Conservation (phyloP, 169 alveolate species). For the Plasmodium berghei region DNA sequence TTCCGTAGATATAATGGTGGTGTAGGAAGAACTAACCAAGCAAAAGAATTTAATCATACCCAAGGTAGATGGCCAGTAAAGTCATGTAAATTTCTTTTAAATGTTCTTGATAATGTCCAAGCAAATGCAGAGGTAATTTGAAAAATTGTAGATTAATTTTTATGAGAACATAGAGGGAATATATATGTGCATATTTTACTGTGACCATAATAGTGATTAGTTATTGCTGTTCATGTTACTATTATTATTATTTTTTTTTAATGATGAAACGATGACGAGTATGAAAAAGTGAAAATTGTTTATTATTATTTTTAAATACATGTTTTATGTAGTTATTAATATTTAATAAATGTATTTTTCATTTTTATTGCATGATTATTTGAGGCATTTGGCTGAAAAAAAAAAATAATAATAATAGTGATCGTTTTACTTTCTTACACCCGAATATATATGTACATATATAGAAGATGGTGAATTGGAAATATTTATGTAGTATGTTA, state of each 20-base stretch:
- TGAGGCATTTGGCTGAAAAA: constrained; percentile 88
- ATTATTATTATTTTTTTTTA: constrained; percentile 40
- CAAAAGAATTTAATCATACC: constrained; percentile 94
- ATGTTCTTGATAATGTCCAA: constrained; percentile 94
- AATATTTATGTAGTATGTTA: neutral
- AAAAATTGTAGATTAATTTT: neutral
- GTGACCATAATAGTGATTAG: neutral
- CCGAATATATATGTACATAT: neutral
- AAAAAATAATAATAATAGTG: constrained; percentile 33
- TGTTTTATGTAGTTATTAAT: constrained; percentile 81
- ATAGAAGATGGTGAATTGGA: neutral
- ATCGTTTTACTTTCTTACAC: neutral
- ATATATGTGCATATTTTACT: constrained; percentile 78
- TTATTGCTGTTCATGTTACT: too few species aligned
- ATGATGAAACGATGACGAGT: constrained; percentile 77
- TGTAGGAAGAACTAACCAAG: constrained; percentile 98
- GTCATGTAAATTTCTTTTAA: constrained; percentile 93
- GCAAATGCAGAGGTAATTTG: constrained; percentile 95
- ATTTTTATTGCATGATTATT: constrained; percentile 81
- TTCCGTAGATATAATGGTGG: constrained; percentile 97
- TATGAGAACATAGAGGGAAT: constrained; percentile 51
- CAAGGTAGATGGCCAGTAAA: constrained; percentile 99
- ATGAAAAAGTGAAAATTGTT: constrained; percentile 75
- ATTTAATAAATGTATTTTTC: constrained; percentile 45
- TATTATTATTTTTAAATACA: constrained; percentile 66